phyloP scores from a whole-genome alignment of 2,329 filamentous ascomycete genomes.

The Ambrosiella beaveri region DNA sequence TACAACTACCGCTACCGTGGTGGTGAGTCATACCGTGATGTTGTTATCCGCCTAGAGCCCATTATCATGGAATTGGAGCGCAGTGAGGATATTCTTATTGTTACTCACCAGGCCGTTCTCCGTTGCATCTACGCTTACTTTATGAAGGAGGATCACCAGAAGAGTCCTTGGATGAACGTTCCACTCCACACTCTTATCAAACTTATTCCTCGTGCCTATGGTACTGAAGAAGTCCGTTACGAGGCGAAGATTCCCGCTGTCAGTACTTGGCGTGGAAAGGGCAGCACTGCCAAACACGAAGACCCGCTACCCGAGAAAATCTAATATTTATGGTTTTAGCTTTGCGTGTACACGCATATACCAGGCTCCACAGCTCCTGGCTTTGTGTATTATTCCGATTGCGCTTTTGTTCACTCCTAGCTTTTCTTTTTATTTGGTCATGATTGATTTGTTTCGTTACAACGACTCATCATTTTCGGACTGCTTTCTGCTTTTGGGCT shows the following conservation, averaged over 20 bases:
- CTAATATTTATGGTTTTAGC: neutral
- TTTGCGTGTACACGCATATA: neutral
- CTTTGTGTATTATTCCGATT: too few relatives aligned
- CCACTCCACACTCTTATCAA: conserved; percentile 94
- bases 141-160: conserved; percentile 86
- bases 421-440: too few relatives aligned
- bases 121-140: conserved; percentile 98
- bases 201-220: conserved; percentile 84
- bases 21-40: conserved; percentile 87
- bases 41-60: conserved; percentile 91
- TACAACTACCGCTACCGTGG: conserved; percentile 99
- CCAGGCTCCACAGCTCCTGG: too few relatives aligned
- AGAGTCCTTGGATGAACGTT: conserved; percentile 97
- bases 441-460: too few relatives aligned
- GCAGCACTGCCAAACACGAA: conserved; percentile 78
- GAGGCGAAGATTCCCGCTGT: conserved; percentile 89
- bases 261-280: conserved; percentile 90
- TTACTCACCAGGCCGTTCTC: conserved; percentile 92
- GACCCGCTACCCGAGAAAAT: conserved; percentile 28
- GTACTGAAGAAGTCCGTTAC: conserved; percentile 74
- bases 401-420: too few relatives aligned
- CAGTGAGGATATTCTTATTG: conserved; percentile 90
- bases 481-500: too few relatives aligned
- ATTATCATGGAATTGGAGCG: conserved; percentile 99
- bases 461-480: too few relatives aligned